A percentile compares a stretch with the other conserved stretches of the same genome.
Conservation (phyloP, 352 stramenopile species). For the Globisporangium echinulatum region DNA sequence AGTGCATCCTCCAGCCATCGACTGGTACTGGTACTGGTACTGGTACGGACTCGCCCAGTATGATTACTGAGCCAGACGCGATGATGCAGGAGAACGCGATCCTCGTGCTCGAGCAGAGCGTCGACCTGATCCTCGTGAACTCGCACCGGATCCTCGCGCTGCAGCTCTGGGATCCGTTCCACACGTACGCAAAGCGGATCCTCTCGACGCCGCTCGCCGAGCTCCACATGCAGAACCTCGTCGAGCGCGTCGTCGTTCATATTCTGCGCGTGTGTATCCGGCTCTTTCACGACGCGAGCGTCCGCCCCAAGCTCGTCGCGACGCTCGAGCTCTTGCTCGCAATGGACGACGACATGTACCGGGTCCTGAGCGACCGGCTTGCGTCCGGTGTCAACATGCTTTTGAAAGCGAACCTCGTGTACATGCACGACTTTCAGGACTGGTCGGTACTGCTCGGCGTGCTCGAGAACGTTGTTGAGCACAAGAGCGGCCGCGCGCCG, state of each 20-base stretch:
- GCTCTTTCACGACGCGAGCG: slow-evolving; percentile 78
- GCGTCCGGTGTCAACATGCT: slow-evolving; percentile 79
- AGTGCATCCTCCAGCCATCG: slow-evolving; percentile 59
- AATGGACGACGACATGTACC: slow-evolving; percentile 80
- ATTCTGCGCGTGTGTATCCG: slow-evolving; percentile 83
- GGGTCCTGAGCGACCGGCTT: slow-evolving; percentile 71
- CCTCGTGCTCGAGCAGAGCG: slow-evolving; percentile 76
- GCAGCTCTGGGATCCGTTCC: slow-evolving; percentile 75
- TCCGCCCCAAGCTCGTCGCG: slow-evolving; percentile 75
- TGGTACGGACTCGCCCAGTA: neutral
- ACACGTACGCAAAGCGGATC: slow-evolving; percentile 72
- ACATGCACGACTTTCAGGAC: slow-evolving; percentile 84
- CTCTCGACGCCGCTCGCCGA: slow-evolving; percentile 69
- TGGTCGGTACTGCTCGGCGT: slow-evolving; percentile 72
- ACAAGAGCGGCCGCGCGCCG: slow-evolving; percentile 59
- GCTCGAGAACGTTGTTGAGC: slow-evolving; percentile 70
- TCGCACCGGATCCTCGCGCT: slow-evolving; percentile 67
- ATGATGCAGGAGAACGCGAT: slow-evolving; percentile 89
- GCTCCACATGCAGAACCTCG: slow-evolving; percentile 67
- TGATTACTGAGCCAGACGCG: slow-evolving; percentile 8
- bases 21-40: neutral
- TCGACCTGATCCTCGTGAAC: slow-evolving; percentile 83
- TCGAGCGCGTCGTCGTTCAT: slow-evolving; percentile 82
- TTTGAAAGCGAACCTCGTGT: slow-evolving; percentile 82
- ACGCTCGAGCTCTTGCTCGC: slow-evolving; percentile 67